Evolutionary conservation across 192 early-diverging fungal species (phyloP), one percentile per base, ranked within the genome.

Genomic region (Backusella westeae): DNA sequence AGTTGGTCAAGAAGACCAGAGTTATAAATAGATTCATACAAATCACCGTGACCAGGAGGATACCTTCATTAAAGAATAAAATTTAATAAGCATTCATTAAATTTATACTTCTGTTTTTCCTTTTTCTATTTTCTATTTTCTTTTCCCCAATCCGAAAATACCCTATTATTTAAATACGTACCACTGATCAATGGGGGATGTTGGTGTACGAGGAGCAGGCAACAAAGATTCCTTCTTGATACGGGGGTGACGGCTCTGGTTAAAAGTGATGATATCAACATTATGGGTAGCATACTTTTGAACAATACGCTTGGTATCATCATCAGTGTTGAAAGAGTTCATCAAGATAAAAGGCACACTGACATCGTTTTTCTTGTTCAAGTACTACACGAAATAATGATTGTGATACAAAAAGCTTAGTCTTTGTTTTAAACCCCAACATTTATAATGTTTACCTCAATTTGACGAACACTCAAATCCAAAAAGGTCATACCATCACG

Each of bases 301-400:
- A 80, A 98, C 95, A 83, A 99, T 97, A 77, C 96, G 93, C 82
- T 91, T 89, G 42, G 98, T 99, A 81, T 99, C 98, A n/a, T 93
- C 92, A 82, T 99, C 97, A 1, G 98, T 99, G 87, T 99, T 99
- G 91, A 99, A 99, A 39, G 98, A 99, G 90, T 99, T 99, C 98
- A 99, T 99, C 75, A 98, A 88, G 73, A 99, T 97, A 75, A 98
- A 91, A 9, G 98, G 98, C 6, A 99, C 98, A 66, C 92, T 89
- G 72, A 97, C 96, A 65, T 93, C 89, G 82, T 96, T 89, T 34
- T 89, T 85, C 69, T 89, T 90, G 88, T 99, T 99, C 67, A 98
- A 86, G 78, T 97, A 95, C 93, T 94, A 75, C 32, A 63, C 49
- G 29, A 66, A 65, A 74, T 14, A 29, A 12, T 44, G 63, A 29